Evolutionary conservation across 2,329 filamentous ascomycete species (phyloP).

Genomic region (Fusarium heterosporum): DNA sequence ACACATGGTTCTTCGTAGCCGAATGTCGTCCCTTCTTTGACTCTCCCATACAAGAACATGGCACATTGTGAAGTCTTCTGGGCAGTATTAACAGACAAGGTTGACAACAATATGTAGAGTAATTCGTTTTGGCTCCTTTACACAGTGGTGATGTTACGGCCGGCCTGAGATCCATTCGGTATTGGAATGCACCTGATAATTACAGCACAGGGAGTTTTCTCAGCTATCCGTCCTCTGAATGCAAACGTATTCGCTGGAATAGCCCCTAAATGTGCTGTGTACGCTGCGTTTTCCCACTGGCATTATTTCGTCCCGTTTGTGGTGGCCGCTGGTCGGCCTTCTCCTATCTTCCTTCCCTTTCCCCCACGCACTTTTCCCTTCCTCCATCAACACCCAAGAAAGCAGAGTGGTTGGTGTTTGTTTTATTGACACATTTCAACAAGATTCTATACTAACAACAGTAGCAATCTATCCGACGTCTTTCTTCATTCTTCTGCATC

Average conservation of each 20-base stretch:
- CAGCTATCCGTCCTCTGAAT: not conserved
- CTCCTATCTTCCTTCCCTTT: not conserved
- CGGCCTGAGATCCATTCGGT: not conserved
- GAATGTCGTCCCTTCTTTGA: not conserved
- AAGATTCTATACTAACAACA: not conserved
- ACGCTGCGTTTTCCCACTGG: not conserved
- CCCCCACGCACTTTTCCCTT: constrained; percentile 1
- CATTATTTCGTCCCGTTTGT: not conserved
- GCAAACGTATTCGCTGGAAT: not conserved
- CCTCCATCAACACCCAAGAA: constrained; percentile 2
- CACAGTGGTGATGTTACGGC: not conserved
- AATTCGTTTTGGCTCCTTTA: not conserved
- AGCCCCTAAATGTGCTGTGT: not conserved
- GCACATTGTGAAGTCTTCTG: not conserved
- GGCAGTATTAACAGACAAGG: not conserved
- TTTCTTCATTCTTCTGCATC: not conserved
- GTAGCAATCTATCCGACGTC: not conserved
- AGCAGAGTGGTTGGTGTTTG: not conserved
- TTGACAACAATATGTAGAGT: not conserved
- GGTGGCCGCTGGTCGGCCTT: not conserved
- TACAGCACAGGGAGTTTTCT: not conserved
- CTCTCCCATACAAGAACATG: not conserved
- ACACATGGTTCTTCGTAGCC: not conserved
- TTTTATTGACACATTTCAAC: not conserved
- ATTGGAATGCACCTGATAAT: not conserved